Evolutionary conservation across 306 rosid species (phyloP).

Genomic region (Dryas drummondii): DNA sequence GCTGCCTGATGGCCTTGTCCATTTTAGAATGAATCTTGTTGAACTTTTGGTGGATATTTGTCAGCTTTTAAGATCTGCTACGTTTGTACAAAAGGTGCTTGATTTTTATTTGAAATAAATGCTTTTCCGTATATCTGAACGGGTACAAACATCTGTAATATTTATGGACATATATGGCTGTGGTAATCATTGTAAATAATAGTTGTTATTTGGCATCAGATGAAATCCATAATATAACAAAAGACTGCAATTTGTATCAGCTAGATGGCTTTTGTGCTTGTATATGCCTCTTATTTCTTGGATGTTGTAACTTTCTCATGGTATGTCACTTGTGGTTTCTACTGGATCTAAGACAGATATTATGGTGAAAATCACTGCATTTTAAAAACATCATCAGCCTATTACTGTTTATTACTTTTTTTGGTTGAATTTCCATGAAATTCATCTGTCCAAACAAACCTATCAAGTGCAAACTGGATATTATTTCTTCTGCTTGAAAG

Average conservation of each 20-base stretch:
- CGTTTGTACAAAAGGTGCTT: constrained; percentile 75
- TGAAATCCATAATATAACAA: neutral
- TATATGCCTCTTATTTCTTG: neutral
- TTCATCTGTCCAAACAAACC: neutral
- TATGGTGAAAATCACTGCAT: neutral
- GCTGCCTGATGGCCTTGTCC: constrained; percentile 84
- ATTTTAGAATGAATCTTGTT: constrained; percentile 79
- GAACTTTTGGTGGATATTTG: constrained; percentile 94
- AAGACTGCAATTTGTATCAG: neutral
- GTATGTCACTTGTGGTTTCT: neutral
- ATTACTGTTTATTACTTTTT: neutral
- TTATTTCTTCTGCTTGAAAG: neutral
- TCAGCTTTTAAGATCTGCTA: constrained; percentile 75
- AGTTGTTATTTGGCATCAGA: neutral
- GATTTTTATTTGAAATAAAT: constrained; percentile 9
- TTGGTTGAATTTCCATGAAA: neutral
- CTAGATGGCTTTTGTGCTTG: neutral
- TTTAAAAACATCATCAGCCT: neutral
- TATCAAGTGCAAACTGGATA: neutral
- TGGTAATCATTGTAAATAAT: neutral
- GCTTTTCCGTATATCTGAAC: neutral
- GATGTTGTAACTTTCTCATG: neutral
- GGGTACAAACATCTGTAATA: neutral
- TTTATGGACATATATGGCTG: neutral
- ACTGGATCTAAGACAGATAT: neutral